A percentile compares a stretch with the other conserved stretches of the same genome.
Evolutionary conservation across 1,284 basidiomycete species (phyloP).

Genomic region (Leucoagaricus sp.): DNA sequence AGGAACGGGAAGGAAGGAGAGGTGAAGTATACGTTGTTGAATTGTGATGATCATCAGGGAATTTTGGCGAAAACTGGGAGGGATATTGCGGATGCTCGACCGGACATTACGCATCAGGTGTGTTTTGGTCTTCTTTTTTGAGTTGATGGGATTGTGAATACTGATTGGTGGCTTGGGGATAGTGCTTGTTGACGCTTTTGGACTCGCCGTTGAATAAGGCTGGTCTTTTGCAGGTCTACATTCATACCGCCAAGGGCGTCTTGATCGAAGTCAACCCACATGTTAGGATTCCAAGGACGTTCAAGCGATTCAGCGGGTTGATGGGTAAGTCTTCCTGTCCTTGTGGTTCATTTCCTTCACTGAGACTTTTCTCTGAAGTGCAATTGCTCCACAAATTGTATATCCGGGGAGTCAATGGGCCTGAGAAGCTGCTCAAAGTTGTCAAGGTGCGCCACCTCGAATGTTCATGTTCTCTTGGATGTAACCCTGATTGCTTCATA

Average conservation of each 20-base stretch:
- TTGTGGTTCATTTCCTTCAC: neutral
- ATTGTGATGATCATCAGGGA: conserved; percentile 99
- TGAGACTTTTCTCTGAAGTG: conserved; percentile 52
- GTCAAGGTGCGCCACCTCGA: conserved; percentile 62
- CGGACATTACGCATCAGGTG: conserved; percentile 99
- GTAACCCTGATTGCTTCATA: conserved; percentile 29
- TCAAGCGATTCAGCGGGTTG: conserved; percentile 97
- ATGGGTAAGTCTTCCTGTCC: conserved; percentile 73
- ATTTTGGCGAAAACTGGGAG: conserved; percentile 97
- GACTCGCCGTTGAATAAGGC: conserved; percentile 99
- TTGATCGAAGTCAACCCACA: conserved; percentile 99
- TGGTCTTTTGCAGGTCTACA: conserved; percentile 95
- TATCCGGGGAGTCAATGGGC: conserved; percentile 94
- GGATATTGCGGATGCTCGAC: conserved; percentile 97
- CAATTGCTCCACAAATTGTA: conserved; percentile 96
- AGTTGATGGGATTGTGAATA: neutral
- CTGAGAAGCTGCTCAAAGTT: conserved; percentile 95
- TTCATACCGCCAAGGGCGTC: conserved; percentile 96
- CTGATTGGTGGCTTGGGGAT: conserved; percentile 9
- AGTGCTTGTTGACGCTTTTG: conserved; percentile 95
- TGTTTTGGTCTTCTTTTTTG: conserved; percentile 25
- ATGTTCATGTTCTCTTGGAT: neutral
- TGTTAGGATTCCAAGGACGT: conserved; percentile 96
- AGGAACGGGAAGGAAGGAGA: conserved; percentile 65
- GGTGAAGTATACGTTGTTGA: conserved; percentile 95